These are phyloP conservation scores for Starmerella tilneyi DNA, from an alignment of 805 yeast species.

Conservation along the genomic window DNA sequence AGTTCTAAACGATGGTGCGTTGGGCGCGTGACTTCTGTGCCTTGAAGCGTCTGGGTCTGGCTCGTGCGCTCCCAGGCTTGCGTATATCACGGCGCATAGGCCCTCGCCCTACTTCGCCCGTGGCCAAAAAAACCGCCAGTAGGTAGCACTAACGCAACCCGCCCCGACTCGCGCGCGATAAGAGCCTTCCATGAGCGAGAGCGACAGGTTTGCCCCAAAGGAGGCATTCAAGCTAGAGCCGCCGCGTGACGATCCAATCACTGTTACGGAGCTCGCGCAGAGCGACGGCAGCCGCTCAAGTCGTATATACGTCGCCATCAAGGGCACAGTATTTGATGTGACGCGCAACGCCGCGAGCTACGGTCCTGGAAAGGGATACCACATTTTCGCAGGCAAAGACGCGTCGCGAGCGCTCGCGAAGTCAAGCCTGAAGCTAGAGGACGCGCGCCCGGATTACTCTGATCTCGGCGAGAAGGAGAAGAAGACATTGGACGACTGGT, in stretches of 20 bases:
- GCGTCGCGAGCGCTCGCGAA: constrained; percentile 68
- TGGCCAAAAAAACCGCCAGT: neutral
- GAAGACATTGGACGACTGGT: constrained; percentile 65
- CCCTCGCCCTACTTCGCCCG: neutral
- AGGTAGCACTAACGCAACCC: neutral
- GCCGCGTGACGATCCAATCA: constrained; percentile 40
- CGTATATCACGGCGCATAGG: neutral
- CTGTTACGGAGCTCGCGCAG: constrained; percentile 36
- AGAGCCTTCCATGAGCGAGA: constrained; percentile 16
- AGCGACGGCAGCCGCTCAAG: constrained; percentile 39
- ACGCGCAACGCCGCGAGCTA: constrained; percentile 53
- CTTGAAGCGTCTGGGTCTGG: too few relatives aligned
- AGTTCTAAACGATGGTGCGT: neutral
- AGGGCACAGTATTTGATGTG: constrained; percentile 72
- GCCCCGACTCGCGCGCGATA: neutral
- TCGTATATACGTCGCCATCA: constrained; percentile 60
- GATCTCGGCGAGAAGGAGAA: constrained; percentile 50
- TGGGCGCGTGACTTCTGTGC: too few relatives aligned
- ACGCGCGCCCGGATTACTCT: constrained; percentile 34
- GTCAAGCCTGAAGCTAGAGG: constrained; percentile 48
- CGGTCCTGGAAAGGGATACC: constrained; percentile 69
- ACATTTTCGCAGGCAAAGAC: constrained; percentile 63
- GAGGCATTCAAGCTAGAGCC: constrained; percentile 42
- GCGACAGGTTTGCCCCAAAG: constrained; percentile 44
- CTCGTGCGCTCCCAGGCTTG: neutral